Evolutionary conservation across 176 grass and related monocot species (phyloP).

Genomic region (Neostapfia colusana): DNA sequence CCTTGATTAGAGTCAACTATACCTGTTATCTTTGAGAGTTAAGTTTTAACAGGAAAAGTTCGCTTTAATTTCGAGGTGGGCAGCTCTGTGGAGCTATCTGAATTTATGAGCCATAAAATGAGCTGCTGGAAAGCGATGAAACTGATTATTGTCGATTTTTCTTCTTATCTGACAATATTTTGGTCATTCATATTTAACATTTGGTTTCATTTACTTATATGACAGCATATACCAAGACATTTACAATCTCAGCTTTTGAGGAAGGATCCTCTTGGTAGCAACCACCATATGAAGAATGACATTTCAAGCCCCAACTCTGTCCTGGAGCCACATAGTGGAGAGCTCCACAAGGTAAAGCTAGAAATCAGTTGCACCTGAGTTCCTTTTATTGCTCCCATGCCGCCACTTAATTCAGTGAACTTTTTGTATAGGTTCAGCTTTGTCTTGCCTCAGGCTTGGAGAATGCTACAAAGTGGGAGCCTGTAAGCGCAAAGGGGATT

Average conservation of each 20-base stretch:
- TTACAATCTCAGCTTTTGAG: conserved; percentile 68
- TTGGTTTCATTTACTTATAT: conserved; percentile 35
- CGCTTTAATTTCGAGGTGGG: background rate
- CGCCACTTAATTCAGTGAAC: conserved; percentile 14
- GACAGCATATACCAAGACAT: conserved; percentile 69
- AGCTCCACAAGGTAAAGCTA: conserved; percentile 65
- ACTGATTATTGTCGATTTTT: background rate
- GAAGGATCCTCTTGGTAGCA: conserved; percentile 44
- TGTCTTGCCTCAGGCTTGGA: conserved; percentile 48
- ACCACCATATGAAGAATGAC: conserved; percentile 46
- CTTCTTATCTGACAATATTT: background rate
- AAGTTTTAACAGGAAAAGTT: background rate
- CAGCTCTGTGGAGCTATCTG: conserved; percentile 8
- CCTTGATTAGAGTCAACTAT: background rate
- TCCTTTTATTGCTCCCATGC: background rate
- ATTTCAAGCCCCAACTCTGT: conserved; percentile 79
- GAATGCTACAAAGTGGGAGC: conserved; percentile 76
- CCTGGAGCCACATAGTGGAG: conserved; percentile 57
- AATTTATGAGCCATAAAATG: background rate
- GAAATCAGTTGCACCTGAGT: conserved; percentile 15
- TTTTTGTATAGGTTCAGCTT: conserved; percentile 41
- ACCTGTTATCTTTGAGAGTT: background rate
- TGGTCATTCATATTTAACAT: conserved; percentile 9
- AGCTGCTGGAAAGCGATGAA: background rate
- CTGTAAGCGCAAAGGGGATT: conserved; percentile 42